A percentile compares a stretch with the other conserved stretches of the same genome.
phyloP scores from a whole-genome alignment of 352 stramenopile genomes.

The Phytopythium boreale region DNA sequence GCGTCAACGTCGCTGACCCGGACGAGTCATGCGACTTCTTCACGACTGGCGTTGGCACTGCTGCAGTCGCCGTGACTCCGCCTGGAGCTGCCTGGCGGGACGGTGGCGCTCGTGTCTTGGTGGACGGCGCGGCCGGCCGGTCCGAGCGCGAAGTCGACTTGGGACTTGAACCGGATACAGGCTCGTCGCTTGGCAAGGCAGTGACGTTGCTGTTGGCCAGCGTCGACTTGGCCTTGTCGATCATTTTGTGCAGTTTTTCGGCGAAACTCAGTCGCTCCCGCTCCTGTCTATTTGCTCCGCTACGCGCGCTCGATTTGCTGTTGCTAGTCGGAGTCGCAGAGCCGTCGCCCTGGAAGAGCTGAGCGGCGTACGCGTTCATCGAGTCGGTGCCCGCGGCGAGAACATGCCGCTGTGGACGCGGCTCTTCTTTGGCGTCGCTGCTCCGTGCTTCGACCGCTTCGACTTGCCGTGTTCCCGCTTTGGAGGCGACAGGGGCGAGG shows the following conservation, averaged over 20 bases:
- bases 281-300: conserved; percentile 31
- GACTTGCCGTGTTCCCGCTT: conserved; percentile 19
- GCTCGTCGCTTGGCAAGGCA: conserved; percentile 2
- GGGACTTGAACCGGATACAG: background rate
- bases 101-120: background rate
- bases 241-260: conserved; percentile 87
- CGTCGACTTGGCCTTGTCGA: conserved; percentile 77
- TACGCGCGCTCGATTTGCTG: conserved; percentile 10
- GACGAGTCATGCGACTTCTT: background rate
- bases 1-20: background rate
- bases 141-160: background rate
- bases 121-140: background rate
- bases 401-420: conserved; percentile 7
- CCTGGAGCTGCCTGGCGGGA: background rate
- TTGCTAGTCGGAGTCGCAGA: conserved; percentile 6
- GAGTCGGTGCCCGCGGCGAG: conserved; percentile 27
- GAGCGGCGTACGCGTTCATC: conserved; percentile 59
- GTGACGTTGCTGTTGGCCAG: conserved; percentile 33
- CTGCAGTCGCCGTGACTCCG: no score
- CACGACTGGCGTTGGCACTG: background rate
- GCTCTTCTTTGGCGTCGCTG: conserved; percentile 15
- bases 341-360: conserved; percentile 58
- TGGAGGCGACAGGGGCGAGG: conserved; percentile 26
- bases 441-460: conserved; percentile 23
- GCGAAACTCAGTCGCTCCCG: conserved; percentile 73